A percentile compares a stretch with the other conserved stretches of the same genome.
These are phyloP conservation scores for Pythium pyrilobum DNA, from an alignment of 352 stramenopile species.

Conservation along the genomic window DNA sequence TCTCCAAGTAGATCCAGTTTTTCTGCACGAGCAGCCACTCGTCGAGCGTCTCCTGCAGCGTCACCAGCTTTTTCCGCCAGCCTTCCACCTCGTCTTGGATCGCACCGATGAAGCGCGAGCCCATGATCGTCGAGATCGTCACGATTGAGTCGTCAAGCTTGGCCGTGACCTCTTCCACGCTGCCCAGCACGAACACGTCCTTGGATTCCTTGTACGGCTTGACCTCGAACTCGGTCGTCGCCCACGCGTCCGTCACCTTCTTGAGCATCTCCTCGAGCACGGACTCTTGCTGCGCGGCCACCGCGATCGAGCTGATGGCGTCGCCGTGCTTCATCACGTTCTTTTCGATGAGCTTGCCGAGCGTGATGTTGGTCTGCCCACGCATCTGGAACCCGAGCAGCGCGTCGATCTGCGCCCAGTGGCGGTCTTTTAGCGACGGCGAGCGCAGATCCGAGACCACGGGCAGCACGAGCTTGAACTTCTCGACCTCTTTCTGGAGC, in stretches of 20 bases:
- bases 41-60: constrained; percentile 82
- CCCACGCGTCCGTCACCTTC: constrained; percentile 90
- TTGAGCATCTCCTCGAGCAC: constrained; percentile 92
- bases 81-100: constrained; percentile 88
- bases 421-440: constrained; percentile 60
- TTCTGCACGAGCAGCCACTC: constrained; percentile 87
- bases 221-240: constrained; percentile 88
- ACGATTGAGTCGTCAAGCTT: constrained; percentile 93
- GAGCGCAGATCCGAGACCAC: constrained; percentile 70
- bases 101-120: constrained; percentile 86
- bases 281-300: constrained; percentile 85
- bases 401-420: constrained; percentile 69
- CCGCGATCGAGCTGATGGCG: constrained; percentile 81
- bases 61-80: constrained; percentile 83
- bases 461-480: constrained; percentile 85
- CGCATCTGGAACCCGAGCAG: constrained; percentile 89
- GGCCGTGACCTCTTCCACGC: constrained; percentile 86
- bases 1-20: constrained; percentile 88
- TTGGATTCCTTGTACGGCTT: constrained; percentile 93
- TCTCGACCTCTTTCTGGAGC: constrained; percentile 83
- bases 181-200: constrained; percentile 90
- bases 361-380: constrained; percentile 64
- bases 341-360: constrained; percentile 81
- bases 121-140: constrained; percentile 91
- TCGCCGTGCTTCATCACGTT: constrained; percentile 87